These are phyloP conservation scores for Canavalia ensiformis DNA, from an alignment of 306 rosid genomes.

Conservation along the genomic window DNA sequence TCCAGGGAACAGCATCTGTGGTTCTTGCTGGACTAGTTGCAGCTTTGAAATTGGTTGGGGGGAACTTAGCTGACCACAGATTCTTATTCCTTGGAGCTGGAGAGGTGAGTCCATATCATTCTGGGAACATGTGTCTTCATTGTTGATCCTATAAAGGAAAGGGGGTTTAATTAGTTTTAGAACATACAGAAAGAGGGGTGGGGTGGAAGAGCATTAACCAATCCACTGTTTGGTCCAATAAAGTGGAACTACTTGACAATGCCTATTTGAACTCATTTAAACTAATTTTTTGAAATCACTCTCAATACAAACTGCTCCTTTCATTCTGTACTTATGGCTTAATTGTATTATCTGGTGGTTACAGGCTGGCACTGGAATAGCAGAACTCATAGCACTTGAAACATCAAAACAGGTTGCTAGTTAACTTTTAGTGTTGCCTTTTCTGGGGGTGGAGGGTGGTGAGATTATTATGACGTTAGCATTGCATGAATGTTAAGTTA, in stretches of 20 bases:
- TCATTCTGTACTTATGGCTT: conserved; percentile 39
- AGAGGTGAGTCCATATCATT: conserved; percentile 65
- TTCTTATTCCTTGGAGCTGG: conserved; percentile 98
- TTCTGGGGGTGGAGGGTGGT: neutral
- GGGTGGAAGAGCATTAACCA: neutral
- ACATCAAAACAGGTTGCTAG: conserved; percentile 84
- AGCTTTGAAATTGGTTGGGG: conserved; percentile 78
- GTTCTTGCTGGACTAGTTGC: conserved; percentile 95
- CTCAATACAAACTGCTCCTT: conserved; percentile 7
- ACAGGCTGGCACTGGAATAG: conserved; percentile 99
- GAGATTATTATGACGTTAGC: conserved; percentile 8
- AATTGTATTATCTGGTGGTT: conserved; percentile 48
- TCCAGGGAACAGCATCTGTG: conserved; percentile 98
- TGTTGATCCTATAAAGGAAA: neutral
- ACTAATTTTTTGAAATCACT: neutral
- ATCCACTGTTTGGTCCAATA: neutral
- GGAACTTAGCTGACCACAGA: conserved; percentile 84
- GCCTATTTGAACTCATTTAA: neutral
- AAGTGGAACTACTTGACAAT: neutral
- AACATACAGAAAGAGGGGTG: neutral
- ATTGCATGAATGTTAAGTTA: conserved; percentile 29
- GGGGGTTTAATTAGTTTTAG: neutral
- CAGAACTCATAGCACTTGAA: conserved; percentile 97
- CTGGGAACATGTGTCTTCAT: neutral
- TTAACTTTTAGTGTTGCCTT: conserved; percentile 21